Percentiles rank a stretch among this genome's conserved stretches.
Conservation (phyloP, 2,329 filamentous ascomycete species). For the Penicillium fuscoglaucum region DNA sequence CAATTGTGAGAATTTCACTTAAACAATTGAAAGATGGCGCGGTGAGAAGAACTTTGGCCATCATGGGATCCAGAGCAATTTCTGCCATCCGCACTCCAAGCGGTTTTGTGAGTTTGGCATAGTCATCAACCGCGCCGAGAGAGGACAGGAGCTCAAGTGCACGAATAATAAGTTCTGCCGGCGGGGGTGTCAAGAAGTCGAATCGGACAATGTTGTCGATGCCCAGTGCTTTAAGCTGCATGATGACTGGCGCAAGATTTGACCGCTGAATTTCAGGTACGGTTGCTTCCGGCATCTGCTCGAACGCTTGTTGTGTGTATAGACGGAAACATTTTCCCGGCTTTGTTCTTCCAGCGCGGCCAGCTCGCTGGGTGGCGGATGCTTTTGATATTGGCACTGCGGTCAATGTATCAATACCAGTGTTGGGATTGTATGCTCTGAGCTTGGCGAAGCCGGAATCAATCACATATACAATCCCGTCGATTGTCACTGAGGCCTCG, state of each 20-base stretch:
- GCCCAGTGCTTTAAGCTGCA: constrained; percentile 91
- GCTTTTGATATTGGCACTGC: constrained; percentile 83
- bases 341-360: constrained; percentile 82
- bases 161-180: constrained; percentile 78
- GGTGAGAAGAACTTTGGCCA: constrained; percentile 81
- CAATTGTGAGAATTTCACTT: constrained; percentile 84
- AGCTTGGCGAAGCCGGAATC: constrained; percentile 92
- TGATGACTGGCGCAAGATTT: constrained; percentile 80
- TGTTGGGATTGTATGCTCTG: constrained; percentile 77
- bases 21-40: constrained; percentile 75
- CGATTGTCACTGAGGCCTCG: constrained; percentile 92
- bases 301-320: constrained; percentile 76
- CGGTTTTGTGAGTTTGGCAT: constrained; percentile 85
- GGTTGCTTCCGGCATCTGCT: constrained; percentile 67
- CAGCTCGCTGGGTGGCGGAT: constrained; percentile 86
- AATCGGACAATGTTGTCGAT: constrained; percentile 94
- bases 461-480: constrained; percentile 86
- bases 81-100: constrained; percentile 92
- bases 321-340: constrained; percentile 93
- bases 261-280: constrained; percentile 89
- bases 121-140: constrained; percentile 81
- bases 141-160: constrained; percentile 86
- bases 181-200: constrained; percentile 82
- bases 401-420: constrained; percentile 84
- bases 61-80: constrained; percentile 90